Percentiles rank a stretch among this genome's conserved stretches.
phyloP scores from a whole-genome alignment of 2,329 filamentous ascomycete species.

The Trichoderma semiorbis region DNA sequence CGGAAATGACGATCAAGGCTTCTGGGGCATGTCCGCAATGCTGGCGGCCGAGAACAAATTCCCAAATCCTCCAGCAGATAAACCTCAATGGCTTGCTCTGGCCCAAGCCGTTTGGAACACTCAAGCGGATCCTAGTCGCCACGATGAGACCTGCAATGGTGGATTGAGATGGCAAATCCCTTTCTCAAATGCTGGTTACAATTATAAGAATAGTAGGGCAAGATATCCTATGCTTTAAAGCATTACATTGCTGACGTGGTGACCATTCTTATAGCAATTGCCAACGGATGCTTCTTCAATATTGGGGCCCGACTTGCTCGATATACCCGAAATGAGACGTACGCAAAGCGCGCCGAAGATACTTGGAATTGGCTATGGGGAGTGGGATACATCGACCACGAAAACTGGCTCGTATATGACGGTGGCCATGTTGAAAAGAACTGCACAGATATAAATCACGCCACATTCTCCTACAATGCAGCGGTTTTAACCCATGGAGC shows the following conservation, averaged over 20 bases:
- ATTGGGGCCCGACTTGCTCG: constrained; percentile 65
- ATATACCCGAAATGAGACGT: constrained; percentile 65
- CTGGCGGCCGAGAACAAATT: constrained; percentile 63
- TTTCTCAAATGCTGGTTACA: constrained; percentile 68
- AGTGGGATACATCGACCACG: constrained; percentile 56
- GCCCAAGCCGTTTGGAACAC: constrained; percentile 69
- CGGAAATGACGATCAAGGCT: constrained; percentile 69
- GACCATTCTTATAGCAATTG: constrained; percentile 42
- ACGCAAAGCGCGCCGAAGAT: constrained; percentile 58
- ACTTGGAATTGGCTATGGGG: constrained; percentile 59
- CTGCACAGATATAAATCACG: constrained; percentile 58
- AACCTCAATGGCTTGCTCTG: constrained; percentile 61
- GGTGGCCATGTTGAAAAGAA: constrained; percentile 56
- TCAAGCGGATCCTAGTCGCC: constrained; percentile 57
- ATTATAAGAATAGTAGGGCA: constrained; percentile 65
- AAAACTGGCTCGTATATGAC: constrained; percentile 61
- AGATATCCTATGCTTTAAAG: accelerated
- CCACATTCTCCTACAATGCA: constrained; percentile 66
- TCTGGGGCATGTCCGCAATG: constrained; percentile 68
- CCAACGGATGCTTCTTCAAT: constrained; percentile 63
- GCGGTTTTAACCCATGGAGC: constrained; percentile 60
- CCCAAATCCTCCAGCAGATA: constrained; percentile 51
- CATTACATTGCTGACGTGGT: background rate
- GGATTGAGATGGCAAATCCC: constrained; percentile 78
- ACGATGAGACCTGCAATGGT: constrained; percentile 61